Conservation (phyloP, 2,329 filamentous ascomycete species). For the Metarhizium humberi region DNA sequence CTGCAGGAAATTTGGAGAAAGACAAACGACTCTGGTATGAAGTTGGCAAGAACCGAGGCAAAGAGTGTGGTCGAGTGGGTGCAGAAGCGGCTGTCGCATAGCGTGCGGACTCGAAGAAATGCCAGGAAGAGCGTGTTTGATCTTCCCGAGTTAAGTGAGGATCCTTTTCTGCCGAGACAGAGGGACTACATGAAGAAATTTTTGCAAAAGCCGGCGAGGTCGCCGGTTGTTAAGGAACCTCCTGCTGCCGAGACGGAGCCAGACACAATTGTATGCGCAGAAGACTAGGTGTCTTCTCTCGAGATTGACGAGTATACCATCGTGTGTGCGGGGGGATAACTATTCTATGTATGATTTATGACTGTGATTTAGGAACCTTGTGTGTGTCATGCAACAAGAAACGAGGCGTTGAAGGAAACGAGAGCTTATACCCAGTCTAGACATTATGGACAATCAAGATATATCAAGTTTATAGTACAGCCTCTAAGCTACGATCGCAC, state of each 20-base stretch:
- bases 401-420: not conserved
- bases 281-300: conserved; percentile 6
- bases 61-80: conserved; percentile 69
- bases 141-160: conserved; percentile 22
- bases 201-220: conserved; percentile 19
- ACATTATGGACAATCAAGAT: not conserved
- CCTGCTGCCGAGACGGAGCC: not conserved
- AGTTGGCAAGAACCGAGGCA: conserved; percentile 62
- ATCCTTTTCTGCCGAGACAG: conserved; percentile 32
- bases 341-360: not conserved
- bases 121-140: conserved; percentile 45
- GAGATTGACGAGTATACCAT: conserved; percentile 7
- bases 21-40: conserved; percentile 68
- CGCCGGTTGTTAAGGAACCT: conserved; percentile 3
- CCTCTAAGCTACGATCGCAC: conserved; percentile 18
- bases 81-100: conserved; percentile 61
- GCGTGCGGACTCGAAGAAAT: conserved; percentile 55
- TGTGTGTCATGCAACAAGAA: not conserved
- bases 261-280: conserved; percentile 12
- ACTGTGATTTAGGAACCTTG: not conserved
- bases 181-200: conserved; percentile 42
- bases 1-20: conserved; percentile 49
- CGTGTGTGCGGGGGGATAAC: conserved; percentile 13
- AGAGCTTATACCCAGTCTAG: not conserved
- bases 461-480: conserved; percentile 18